These are phyloP conservation scores for Geoglossum cookeanum DNA, from an alignment of 2,329 filamentous ascomycete genomes.

Conservation along the genomic window DNA sequence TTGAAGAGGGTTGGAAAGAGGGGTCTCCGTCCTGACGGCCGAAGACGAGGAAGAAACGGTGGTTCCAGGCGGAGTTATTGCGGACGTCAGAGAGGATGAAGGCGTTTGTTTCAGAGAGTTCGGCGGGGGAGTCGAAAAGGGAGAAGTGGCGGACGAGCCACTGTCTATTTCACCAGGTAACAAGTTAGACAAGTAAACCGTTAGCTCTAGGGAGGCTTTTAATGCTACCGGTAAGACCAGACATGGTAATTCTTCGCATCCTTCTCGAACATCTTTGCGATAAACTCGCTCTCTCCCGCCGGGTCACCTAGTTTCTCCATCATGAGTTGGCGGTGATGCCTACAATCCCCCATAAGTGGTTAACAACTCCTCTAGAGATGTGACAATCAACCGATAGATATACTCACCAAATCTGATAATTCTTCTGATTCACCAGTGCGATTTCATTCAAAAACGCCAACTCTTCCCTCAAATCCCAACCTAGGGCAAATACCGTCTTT, in stretches of 20 bases:
- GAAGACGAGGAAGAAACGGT: constrained; percentile 90
- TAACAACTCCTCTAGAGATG: neutral
- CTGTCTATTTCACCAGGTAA: constrained; percentile 25
- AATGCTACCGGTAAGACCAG: constrained; percentile 71
- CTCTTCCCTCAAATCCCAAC: constrained; percentile 48
- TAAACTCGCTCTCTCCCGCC: constrained; percentile 52
- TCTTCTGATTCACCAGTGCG: constrained; percentile 73
- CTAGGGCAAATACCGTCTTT: constrained; percentile 49
- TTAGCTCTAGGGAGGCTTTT: no score
- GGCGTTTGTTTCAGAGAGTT: constrained; percentile 51
- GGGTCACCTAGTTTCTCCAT: constrained; percentile 39
- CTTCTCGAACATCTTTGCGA: constrained; percentile 58
- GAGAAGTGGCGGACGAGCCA: constrained; percentile 47
- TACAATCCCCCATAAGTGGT: constrained; percentile 12
- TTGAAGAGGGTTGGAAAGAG: constrained; percentile 32
- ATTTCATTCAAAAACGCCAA: constrained; percentile 72
- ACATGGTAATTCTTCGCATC: constrained; percentile 98
- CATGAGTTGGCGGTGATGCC: constrained; percentile 40
- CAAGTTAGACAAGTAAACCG: no score
- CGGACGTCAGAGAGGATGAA: constrained; percentile 66
- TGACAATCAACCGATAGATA: neutral
- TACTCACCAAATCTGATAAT: constrained; percentile 83
- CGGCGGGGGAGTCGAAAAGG: constrained; percentile 32
- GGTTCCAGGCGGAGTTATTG: constrained; percentile 96
- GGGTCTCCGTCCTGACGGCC: constrained; percentile 22